A percentile compares a stretch with the other conserved stretches of the same genome.
Conservation (phyloP, 805 yeast species). For the Cyberlindnera subsufficiens region DNA sequence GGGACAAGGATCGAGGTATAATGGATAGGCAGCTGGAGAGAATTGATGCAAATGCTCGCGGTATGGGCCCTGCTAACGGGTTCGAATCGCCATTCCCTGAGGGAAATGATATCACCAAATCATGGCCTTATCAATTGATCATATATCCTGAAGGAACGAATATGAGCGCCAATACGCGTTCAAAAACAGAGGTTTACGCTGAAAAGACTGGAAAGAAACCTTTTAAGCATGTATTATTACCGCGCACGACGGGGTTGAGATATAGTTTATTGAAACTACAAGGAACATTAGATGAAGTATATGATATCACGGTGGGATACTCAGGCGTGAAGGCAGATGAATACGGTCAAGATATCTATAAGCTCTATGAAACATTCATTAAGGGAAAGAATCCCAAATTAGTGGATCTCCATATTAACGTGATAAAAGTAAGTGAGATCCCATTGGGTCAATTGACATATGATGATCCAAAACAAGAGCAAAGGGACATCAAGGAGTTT, state of each 20-base stretch:
- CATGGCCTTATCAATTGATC: constrained; percentile 62
- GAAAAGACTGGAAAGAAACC: constrained; percentile 40
- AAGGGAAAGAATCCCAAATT: constrained; percentile 66
- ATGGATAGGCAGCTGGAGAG: constrained; percentile 50
- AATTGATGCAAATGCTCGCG: constrained; percentile 58
- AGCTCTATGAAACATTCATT: constrained; percentile 57
- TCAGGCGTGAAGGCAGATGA: constrained; percentile 57
- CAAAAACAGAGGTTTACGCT: constrained; percentile 53
- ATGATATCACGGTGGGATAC: constrained; percentile 83
- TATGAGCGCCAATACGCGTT: constrained; percentile 57
- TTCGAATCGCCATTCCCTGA: constrained; percentile 14
- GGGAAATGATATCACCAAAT: constrained; percentile 23
- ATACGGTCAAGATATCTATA: constrained; percentile 74
- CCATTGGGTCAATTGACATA: constrained; percentile 51
- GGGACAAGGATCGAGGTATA: constrained; percentile 68
- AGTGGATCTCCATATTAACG: constrained; percentile 61
- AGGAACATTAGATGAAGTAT: constrained; percentile 49
- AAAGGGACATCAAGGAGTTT: constrained; percentile 39
- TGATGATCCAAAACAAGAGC: constrained; percentile 37
- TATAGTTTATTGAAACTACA: constrained; percentile 53
- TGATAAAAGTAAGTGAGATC: constrained; percentile 51
- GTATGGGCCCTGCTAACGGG: constrained; percentile 46
- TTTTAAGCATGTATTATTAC: constrained; percentile 66
- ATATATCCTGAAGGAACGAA: constrained; percentile 96
- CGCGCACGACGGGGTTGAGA: constrained; percentile 76